Conservation (phyloP, 768 basidiomycete genomes). For the Auriculariales sp. region DNA sequence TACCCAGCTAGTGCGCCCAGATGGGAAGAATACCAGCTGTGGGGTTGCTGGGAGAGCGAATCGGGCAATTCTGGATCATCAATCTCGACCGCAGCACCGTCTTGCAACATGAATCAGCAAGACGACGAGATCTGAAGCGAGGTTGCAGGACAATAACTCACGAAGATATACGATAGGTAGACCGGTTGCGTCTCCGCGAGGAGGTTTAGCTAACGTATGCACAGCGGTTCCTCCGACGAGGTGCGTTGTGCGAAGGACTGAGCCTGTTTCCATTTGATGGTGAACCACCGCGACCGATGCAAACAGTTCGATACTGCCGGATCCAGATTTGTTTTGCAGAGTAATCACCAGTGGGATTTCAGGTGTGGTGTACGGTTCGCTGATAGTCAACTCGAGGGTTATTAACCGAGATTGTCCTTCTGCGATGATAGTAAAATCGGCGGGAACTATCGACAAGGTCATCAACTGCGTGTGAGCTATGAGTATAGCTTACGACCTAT, state of each 20-base stretch:
- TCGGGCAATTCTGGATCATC: conserved; percentile 22
- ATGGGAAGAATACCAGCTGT: conserved; percentile 70
- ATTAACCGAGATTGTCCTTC: too few species aligned
- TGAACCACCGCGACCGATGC: too few species aligned
- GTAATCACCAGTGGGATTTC: too few species aligned
- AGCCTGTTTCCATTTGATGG: too few species aligned
- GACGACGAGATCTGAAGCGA: conserved; percentile 1
- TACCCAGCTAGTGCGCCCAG: conserved; percentile 79
- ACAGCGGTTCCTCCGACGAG: neutral
- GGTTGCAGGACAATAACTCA: conserved; percentile 18
- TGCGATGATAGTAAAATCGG: too few species aligned
- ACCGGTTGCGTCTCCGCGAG: neutral
- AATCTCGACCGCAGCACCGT: conserved; percentile 80
- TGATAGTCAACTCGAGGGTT: too few species aligned
- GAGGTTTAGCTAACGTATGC: conserved; percentile 13
- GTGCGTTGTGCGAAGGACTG: neutral
- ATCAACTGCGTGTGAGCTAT: too few species aligned
- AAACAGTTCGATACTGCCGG: too few species aligned
- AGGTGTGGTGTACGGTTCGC: too few species aligned
- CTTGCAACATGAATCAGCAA: conserved; percentile 20
- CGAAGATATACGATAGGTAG: conserved; percentile 48
- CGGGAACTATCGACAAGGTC: too few species aligned
- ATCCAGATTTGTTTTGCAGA: too few species aligned
- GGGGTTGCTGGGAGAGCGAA: conserved; percentile 40
- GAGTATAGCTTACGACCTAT: too few species aligned